Evolutionary conservation across 23 red algal species (phyloP).

Genomic region (Pyropia yezoensis): DNA sequence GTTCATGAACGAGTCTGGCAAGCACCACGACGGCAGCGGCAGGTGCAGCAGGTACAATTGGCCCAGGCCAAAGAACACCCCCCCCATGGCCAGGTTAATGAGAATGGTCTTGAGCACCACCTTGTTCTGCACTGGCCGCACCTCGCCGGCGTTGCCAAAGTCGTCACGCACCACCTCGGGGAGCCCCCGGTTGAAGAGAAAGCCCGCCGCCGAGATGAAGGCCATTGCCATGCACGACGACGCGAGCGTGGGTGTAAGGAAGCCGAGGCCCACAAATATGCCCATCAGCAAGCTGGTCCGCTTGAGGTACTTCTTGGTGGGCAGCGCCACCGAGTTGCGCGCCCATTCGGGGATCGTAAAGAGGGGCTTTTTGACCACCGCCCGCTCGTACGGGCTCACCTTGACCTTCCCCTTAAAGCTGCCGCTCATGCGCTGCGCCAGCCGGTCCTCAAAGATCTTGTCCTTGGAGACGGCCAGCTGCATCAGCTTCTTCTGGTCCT

Average conservation of each 20-base stretch:
- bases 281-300: slow-evolving; percentile 68
- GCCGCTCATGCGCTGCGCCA: slow-evolving; percentile 79
- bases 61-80: slow-evolving; percentile 56
- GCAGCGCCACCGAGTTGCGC: slow-evolving; percentile 69
- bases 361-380: slow-evolving; percentile 45
- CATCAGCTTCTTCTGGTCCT: slow-evolving; percentile 84
- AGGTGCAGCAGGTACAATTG: slow-evolving; percentile 55
- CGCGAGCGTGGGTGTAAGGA: slow-evolving; percentile 66
- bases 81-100: slow-evolving; percentile 59
- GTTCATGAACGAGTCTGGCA: slow-evolving; percentile 60
- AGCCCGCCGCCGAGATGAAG: slow-evolving; percentile 71
- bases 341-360: slow-evolving; percentile 63
- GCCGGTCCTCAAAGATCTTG: slow-evolving; percentile 90
- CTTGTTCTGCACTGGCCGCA: slow-evolving; percentile 74
- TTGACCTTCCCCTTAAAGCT: slow-evolving; percentile 58
- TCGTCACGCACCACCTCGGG: slow-evolving; percentile 82
- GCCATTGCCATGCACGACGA: slow-evolving; percentile 80
- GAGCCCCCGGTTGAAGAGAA: slow-evolving; percentile 88
- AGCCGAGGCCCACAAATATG: slow-evolving; percentile 65
- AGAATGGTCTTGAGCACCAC: slow-evolving; percentile 77
- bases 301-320: slow-evolving; percentile 50
- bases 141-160: slow-evolving; percentile 67
- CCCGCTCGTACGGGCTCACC: slow-evolving; percentile 73
- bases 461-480: slow-evolving; percentile 88
- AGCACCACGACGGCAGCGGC: slow-evolving; percentile 56